Percentiles rank a stretch among this genome's conserved stretches.
Evolutionary conservation across 805 yeast species (phyloP).

Genomic region (Cephaloascus fragrans): DNA sequence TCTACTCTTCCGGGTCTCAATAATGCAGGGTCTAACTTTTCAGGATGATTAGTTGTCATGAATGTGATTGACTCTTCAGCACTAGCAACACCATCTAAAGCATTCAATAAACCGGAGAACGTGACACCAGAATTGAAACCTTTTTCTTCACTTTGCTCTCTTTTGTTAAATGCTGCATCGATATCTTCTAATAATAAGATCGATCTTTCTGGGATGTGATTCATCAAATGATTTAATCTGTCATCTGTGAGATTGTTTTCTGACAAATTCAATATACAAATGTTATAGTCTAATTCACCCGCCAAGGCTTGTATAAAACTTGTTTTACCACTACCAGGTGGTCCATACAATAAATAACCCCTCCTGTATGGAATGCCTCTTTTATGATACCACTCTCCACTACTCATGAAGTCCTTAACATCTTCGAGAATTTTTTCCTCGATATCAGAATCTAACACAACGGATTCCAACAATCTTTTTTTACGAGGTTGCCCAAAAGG

Average conservation of each 20-base stretch:
- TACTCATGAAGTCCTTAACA: constrained; percentile 66
- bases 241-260: constrained; percentile 93
- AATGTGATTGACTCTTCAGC: constrained; percentile 95
- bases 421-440: constrained; percentile 59
- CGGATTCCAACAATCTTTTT: constrained; percentile 78
- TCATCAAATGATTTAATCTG: constrained; percentile 88
- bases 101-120: constrained; percentile 87
- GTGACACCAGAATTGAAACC: constrained; percentile 88
- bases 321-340: constrained; percentile 97
- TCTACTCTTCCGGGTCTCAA: constrained; percentile 94
- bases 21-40: constrained; percentile 83
- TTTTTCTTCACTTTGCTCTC: constrained; percentile 66
- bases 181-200: constrained; percentile 82
- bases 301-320: constrained; percentile 95
- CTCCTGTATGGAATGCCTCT: constrained; percentile 97
- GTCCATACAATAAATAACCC: constrained; percentile 90
- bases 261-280: constrained; percentile 83
- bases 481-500: constrained; percentile 94
- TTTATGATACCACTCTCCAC: constrained; percentile 88
- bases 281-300: constrained; percentile 91
- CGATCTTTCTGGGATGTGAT: constrained; percentile 87
- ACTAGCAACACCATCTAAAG: constrained; percentile 94
- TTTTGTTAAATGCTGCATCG: constrained; percentile 87
- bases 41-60: constrained; percentile 98
- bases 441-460: constrained; percentile 70